These are phyloP conservation scores for Mollisia scopiformis DNA, from an alignment of 2,329 filamentous ascomycete genomes.

Conservation along the genomic window DNA sequence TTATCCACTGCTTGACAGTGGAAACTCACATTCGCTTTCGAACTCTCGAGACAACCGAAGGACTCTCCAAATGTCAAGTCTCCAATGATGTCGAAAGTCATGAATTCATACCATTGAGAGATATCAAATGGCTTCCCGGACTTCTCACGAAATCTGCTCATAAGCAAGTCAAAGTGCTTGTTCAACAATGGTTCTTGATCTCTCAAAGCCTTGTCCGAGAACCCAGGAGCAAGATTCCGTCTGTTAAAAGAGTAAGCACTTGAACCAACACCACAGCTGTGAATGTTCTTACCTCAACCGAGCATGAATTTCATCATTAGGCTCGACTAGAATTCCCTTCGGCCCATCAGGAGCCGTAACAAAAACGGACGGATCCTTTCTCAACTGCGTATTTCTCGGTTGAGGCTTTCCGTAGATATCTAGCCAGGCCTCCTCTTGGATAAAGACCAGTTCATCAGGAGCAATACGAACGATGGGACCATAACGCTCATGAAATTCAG, in stretches of 20 bases:
- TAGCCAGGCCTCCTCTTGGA: slow-evolving; percentile 31
- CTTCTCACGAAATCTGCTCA: slow-evolving; percentile 35
- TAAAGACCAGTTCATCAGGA: slow-evolving; percentile 44
- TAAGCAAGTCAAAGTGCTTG: slow-evolving; percentile 42
- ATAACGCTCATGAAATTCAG: slow-evolving; percentile 44
- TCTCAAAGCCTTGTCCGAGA: slow-evolving; percentile 35
- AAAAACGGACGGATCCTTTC: slow-evolving; percentile 5
- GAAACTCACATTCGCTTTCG: neutral
- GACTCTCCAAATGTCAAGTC: slow-evolving; percentile 48
- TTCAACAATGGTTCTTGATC: slow-evolving; percentile 42
- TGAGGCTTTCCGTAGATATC: slow-evolving; percentile 22
- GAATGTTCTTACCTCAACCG: neutral
- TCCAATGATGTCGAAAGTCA: slow-evolving; percentile 43
- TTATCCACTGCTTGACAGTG: neutral
- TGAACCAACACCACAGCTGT: neutral
- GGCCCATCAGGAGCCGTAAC: neutral
- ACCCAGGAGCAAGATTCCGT: slow-evolving; percentile 33
- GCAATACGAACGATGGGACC: slow-evolving; percentile 49
- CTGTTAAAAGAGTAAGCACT: slow-evolving; percentile 4
- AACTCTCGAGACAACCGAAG: slow-evolving; percentile 37
- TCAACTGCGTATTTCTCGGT: slow-evolving; percentile 1
- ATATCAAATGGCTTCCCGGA: slow-evolving; percentile 31
- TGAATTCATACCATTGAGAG: slow-evolving; percentile 39
- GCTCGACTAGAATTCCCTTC: slow-evolving; percentile 4
- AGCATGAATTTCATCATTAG: slow-evolving; percentile 9